phyloP scores from a whole-genome alignment of 202 grass and related monocot genomes.

The Panicum hallii region DNA sequence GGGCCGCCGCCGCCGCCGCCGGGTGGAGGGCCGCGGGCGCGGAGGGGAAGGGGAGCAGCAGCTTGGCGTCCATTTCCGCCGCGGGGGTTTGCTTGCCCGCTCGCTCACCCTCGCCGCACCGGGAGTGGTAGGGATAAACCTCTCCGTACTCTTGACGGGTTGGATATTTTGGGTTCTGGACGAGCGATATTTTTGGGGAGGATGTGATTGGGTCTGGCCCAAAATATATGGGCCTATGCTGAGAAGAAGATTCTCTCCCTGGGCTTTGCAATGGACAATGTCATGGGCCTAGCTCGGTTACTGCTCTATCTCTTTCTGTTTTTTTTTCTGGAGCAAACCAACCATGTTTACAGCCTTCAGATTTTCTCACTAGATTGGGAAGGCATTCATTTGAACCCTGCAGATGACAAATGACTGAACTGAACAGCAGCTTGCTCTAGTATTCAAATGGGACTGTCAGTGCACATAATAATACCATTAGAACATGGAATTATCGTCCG shows the following conservation, averaged over 20 bases:
- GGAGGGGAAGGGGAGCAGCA: slow-evolving; percentile 53
- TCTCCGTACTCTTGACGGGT: neutral
- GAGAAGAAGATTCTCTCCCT: too few relatives aligned
- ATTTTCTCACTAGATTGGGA: neutral
- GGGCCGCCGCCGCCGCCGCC: neutral
- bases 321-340: neutral
- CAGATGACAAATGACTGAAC: neutral
- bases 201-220: neutral
- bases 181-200: neutral
- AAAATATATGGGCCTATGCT: neutral
- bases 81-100: slow-evolving; percentile 4
- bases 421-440: neutral
- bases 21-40: slow-evolving; percentile 14
- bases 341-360: neutral
- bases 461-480: neutral
- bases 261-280: neutral
- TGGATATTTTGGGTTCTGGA: slow-evolving; percentile 43
- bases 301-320: neutral
- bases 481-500: neutral
- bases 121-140: slow-evolving; percentile 51
- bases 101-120: slow-evolving; percentile 24
- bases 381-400: neutral
- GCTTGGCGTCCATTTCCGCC: slow-evolving; percentile 51
- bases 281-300: neutral
- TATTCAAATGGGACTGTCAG: neutral